Base-by-base conservation (phyloP, 306 rosid species). In the Malus sylvestris region DNA sequence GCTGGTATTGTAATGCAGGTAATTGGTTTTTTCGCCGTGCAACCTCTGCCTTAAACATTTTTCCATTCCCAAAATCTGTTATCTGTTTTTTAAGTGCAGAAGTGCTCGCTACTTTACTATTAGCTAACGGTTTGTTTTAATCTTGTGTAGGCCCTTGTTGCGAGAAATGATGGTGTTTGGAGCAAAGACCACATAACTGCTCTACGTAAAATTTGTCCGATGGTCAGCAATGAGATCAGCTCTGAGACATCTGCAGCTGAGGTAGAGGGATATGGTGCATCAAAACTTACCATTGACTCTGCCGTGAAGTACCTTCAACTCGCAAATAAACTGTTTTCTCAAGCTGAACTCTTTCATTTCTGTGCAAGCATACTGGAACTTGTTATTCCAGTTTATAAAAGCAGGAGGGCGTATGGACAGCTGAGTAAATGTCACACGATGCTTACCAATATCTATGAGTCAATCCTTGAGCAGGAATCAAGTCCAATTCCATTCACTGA, bases 1-100 rank as follows among this genome's bases (percentile, higher is more conserved):
- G 97, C 98, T 63, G 97, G 97, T 77, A 96, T 95, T 84, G 97
- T 95, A 61, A 90, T 95, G 98, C 98, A 90, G 97, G 98, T 89
- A 85, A 78, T 9, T 19, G 53, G 71, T 44, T 80, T 73, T 67
- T 57, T 42, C 51, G 63, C 10, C 4, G 27, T 71, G 69, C 40
- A 32, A 25, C 60, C 65, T 69, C 38, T 61, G 16, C 40, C 6
- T 78, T 10, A 61, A 51, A n/a, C 23, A 57, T 19, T 53, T 68
- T 16, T 68, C 19, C 30, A 29, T 42, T 52, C 38, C 14, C 12
- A 33, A n/a, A 20, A 8, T 30, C 35, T 8, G 3, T 25, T 20
- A 3, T 6, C 75, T 45, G 52, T 35, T 5, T 73, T 72, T 38
- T 25, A 40, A n/a, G 53, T 11, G 52, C 23, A 7, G 19, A 49